Evolutionary conservation across 106 monocot species (phyloP), one percentile per base, ranked within the genome.

Genomic region (Acorus calamus): DNA sequence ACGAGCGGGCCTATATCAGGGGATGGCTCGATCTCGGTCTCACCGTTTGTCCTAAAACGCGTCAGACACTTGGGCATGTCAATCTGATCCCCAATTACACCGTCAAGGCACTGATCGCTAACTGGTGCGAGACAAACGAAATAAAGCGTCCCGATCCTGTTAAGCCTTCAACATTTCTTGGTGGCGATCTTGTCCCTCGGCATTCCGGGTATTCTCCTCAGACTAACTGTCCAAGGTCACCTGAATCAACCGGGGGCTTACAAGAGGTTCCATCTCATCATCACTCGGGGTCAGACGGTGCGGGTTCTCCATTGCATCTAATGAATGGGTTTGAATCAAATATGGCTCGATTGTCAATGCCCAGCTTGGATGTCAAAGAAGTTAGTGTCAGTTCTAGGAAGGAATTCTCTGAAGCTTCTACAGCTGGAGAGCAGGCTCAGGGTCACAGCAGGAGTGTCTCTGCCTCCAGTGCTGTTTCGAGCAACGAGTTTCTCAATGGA

Each of bases 51-150:
- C 91, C 96, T 46, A 91, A 91, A 75, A 91, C 96, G 14, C 80
- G 70, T 14, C 87, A 98, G 65, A 79, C 80, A 56, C 87, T 98
- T 63, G 80, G 44, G 1, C 87, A 88, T 52, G 79, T 73, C 46
- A 98, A 84, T 66, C 81, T 98, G 72, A 98, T 88, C 55, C 87
- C 96, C 11, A 98, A 98, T 66, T 88, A 88, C 62, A 87, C 91
- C 53, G 96, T 91, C 62, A 98, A 98, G 71, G 84, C 79, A 46
- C 76, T 90, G 59, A 91, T 98, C 69, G 84, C 70, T 11, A 98
- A 83, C 61, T 98, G 87, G 91, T 98, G 91, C 13, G 87, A 91
- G 28, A 83, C 74, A 11, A 82, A 91, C 74, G 80, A 83, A 41
- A 85, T 88, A 41, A 88, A 79, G 61, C 79, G 83, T 47, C 84